These are phyloP conservation scores for Hansenula sp. DNA, from an alignment of 1,139 yeast species.

Conservation along the genomic window DNA sequence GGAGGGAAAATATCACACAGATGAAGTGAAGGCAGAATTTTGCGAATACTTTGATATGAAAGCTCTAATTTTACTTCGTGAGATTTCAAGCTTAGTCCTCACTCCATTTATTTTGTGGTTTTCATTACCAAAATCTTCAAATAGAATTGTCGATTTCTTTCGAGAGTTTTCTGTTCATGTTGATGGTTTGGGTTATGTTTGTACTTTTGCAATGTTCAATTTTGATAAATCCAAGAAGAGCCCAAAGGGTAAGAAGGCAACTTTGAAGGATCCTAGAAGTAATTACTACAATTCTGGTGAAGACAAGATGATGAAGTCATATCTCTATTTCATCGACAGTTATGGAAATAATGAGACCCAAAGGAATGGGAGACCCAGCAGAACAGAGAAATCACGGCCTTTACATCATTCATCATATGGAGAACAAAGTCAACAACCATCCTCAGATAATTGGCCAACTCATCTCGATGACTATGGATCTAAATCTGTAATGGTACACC, in stretches of 20 bases:
- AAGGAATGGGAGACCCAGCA: conserved; percentile 27
- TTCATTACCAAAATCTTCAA: conserved; percentile 68
- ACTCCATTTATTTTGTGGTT: conserved; percentile 90
- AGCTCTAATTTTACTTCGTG: conserved; percentile 68
- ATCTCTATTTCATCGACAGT: conserved; percentile 80
- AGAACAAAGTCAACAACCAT: conserved; percentile 5
- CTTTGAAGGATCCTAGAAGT: conserved; percentile 25
- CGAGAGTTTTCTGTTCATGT: conserved; percentile 86
- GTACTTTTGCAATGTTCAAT: conserved; percentile 90
- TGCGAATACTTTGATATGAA: conserved; percentile 74
- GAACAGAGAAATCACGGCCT: conserved; percentile 9
- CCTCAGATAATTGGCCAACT: neutral
- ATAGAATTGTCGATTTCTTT: conserved; percentile 81
- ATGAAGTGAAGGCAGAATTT: conserved; percentile 78
- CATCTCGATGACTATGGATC: conserved; percentile 3
- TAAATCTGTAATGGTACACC: neutral
- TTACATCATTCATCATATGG: conserved; percentile 18
- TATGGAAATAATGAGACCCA: conserved; percentile 50
- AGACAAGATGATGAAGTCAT: conserved; percentile 90
- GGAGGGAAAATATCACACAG: conserved; percentile 82
- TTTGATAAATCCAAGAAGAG: conserved; percentile 44
- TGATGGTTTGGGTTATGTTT: conserved; percentile 92
- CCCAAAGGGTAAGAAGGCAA: conserved; percentile 14
- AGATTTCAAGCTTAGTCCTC: conserved; percentile 72
- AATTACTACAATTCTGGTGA: conserved; percentile 53